Percentiles rank a stretch among this genome's conserved stretches.
phyloP scores from a whole-genome alignment of 2,329 filamentous ascomycete species.

The Bretziella fagacearum region DNA sequence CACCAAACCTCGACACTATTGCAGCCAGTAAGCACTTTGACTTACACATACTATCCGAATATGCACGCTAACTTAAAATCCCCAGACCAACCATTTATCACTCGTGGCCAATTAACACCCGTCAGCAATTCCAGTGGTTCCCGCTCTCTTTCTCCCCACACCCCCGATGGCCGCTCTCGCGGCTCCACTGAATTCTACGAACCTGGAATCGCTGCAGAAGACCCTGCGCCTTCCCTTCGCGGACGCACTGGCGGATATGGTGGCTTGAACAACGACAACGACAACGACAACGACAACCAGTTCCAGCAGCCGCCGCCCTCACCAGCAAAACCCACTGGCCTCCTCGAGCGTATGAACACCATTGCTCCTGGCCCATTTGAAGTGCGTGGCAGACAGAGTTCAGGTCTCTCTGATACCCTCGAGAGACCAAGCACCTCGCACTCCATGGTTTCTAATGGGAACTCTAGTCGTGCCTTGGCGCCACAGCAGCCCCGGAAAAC shows the following conservation, averaged over 20 bases:
- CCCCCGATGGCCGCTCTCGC: slow-evolving; percentile 30
- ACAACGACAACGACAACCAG: slow-evolving; percentile 22
- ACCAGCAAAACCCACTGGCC: slow-evolving; percentile 23
- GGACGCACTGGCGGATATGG: slow-evolving; percentile 32
- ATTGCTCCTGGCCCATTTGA: slow-evolving; percentile 53
- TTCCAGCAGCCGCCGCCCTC: slow-evolving; percentile 30
- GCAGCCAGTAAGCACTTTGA: slow-evolving; percentile 31
- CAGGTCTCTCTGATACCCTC: slow-evolving; percentile 14
- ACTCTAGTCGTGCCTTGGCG: slow-evolving; percentile 17
- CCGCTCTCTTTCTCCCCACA: slow-evolving; percentile 45
- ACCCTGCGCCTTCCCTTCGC: slow-evolving; percentile 25
- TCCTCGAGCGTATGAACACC: slow-evolving; percentile 46
- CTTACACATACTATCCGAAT: not conserved
- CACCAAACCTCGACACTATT: slow-evolving; percentile 33
- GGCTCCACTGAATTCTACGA: slow-evolving; percentile 30
- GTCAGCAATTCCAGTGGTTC: slow-evolving; percentile 43
- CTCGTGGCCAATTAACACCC: slow-evolving; percentile 44
- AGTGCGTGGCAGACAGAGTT: slow-evolving; percentile 22
- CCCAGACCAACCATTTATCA: slow-evolving; percentile 37
- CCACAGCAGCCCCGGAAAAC: slow-evolving; percentile 27
- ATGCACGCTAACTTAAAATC: not conserved
- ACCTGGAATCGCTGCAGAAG: slow-evolving; percentile 29
- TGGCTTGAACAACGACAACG: slow-evolving; percentile 27
- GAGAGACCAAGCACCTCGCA: slow-evolving; percentile 20
- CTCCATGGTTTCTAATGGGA: slow-evolving; percentile 20